Base-by-base conservation (phyloP, 202 grass and related monocot genomes). In the Digitaria exilis region DNA sequence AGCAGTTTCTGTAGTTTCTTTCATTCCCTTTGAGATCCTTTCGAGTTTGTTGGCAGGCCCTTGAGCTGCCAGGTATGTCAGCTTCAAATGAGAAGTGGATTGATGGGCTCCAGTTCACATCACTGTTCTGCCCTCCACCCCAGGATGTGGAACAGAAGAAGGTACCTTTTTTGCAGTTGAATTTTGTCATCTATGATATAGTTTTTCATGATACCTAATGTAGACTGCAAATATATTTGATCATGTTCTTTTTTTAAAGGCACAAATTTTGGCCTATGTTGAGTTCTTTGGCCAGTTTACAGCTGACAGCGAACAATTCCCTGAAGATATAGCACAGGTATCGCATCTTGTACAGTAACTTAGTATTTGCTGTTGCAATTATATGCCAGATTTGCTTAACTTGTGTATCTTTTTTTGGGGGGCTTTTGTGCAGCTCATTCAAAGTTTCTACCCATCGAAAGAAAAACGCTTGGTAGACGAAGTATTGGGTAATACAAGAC, bases 211-310 rank as follows among this genome's bases (percentile, higher is more conserved):
- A n/a, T n/a, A n/a, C n/a, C n/a, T n/a, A n/a, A n/a, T n/a, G n/a
- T n/a, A 39, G 51, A 76, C 69, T 42, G 13, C 42, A 48, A 49
- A 56, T 26, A n/a, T 66, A 1, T 65, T 65, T 30, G 50, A 49
- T 63, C 25, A 6, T 11, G 2, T 64, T 46, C 65, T 52, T 79
- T 91, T 48, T 84, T 41, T 73, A 35, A 87, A 99, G 96, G 96
- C 80, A 84, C 96, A 99, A 94, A 90, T 91, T 77, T 78, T 90
- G 84, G 96, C 96, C 81, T 99, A 96, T 77, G 93, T 99, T 61
- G 93, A 99, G 88, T 99, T 94, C 81, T 92, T 99, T 89, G 96
- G 91, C 69, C 96, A 99, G 80, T 99, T 99, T 81, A 96, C 96
- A 77, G 80, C 91, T 72, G 93, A 95, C 5, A 86, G 87, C 2